Evolutionary conservation across 306 rosid genomes (phyloP).

Genomic region (Crataegus laevigata): DNA sequence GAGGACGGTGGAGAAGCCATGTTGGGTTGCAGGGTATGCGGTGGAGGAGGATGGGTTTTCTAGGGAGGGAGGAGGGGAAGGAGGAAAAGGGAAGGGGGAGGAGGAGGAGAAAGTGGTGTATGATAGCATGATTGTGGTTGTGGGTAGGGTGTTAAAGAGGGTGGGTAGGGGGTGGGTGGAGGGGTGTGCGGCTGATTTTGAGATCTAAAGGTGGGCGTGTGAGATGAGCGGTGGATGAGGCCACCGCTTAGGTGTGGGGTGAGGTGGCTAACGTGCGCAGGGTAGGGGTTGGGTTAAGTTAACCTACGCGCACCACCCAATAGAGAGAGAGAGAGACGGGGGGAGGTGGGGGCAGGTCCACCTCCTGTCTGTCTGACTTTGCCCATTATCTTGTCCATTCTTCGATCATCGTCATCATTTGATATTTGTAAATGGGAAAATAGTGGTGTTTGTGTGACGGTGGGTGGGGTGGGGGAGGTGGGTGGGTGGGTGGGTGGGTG

Average conservation of each 20-base stretch:
- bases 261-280: conserved; percentile 44
- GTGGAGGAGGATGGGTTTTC: not conserved
- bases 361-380: conserved; percentile 27
- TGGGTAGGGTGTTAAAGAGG: conserved; percentile 18
- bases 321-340: not conserved
- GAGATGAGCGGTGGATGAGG: conserved; percentile 59
- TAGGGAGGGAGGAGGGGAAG: not conserved
- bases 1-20: conserved; percentile 15
- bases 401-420: not conserved
- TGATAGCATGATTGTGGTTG: conserved; percentile 28
- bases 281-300: not conserved
- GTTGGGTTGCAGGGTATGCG: not conserved
- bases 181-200: conserved; percentile 69
- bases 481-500: not conserved
- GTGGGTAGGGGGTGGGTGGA: conserved; percentile 19
- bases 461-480: conserved; percentile 14
- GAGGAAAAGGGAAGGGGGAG: not conserved
- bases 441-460: not conserved
- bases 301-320: conserved; percentile 16
- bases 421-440: not conserved
- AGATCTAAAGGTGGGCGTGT: conserved; percentile 37
- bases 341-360: conserved; percentile 16
- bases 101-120: conserved; percentile 23
- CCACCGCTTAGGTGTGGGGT: conserved; percentile 73
- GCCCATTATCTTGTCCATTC: conserved; percentile 6